Evolutionary conservation across 768 basidiomycete species (phyloP).

Genomic region (Inosperma sp.): DNA sequence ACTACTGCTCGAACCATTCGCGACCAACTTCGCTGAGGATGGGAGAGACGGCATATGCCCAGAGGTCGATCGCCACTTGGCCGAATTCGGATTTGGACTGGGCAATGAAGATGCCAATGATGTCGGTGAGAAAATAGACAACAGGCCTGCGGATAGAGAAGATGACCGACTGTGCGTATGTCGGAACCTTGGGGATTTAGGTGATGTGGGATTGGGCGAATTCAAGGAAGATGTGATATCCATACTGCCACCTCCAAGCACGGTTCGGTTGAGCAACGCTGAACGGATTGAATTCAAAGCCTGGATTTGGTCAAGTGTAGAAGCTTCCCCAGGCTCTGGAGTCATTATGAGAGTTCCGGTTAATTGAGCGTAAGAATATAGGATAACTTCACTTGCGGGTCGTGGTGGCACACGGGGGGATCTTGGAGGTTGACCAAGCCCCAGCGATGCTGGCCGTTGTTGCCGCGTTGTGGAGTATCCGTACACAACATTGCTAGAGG

Average conservation of each 20-base stretch:
- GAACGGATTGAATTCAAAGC: conserved; percentile 46
- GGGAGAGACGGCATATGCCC: conserved; percentile 12
- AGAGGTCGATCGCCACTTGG: not conserved
- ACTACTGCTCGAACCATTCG: conserved; percentile 13
- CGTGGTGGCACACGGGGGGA: conserved; percentile 35
- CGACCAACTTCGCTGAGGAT: conserved; percentile 13
- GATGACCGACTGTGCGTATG: conserved; percentile 46
- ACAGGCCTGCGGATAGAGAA: conserved; percentile 48
- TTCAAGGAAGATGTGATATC: conserved; percentile 55
- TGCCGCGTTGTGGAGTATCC: conserved; percentile 32
- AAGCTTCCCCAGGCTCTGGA: conserved; percentile 36
- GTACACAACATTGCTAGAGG: conserved; percentile 26
- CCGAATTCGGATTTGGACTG: conserved; percentile 13
- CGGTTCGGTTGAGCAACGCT: conserved; percentile 43
- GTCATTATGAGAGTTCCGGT: conserved; percentile 61
- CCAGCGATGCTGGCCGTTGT: conserved; percentile 34
- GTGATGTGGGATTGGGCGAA: conserved; percentile 15
- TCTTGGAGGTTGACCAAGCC: conserved; percentile 44
- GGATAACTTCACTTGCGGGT: conserved; percentile 58
- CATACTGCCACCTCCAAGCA: conserved; percentile 75
- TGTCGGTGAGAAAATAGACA: conserved; percentile 45
- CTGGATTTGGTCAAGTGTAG: conserved; percentile 42
- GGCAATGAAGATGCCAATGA: conserved; percentile 22
- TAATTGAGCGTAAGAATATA: conserved; percentile 84
- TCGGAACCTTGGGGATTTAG: conserved; percentile 18